These are phyloP conservation scores for Remersonia thermophila DNA, from an alignment of 2,329 filamentous ascomycete genomes.

Conservation along the genomic window DNA sequence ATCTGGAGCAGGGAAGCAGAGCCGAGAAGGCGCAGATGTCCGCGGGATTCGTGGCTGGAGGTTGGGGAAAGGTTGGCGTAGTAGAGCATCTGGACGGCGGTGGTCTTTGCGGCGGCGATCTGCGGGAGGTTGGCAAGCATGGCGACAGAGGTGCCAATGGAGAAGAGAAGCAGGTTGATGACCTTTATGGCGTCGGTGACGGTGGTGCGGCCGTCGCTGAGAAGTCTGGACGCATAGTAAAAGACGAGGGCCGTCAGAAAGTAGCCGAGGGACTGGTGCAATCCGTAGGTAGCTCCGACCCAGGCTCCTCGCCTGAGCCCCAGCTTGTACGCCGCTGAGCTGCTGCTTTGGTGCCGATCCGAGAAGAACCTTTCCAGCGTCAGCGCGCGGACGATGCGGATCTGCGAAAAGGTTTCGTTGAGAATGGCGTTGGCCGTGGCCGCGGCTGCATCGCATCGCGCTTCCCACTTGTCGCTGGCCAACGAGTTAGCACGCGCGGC, in stretches of 20 bases:
- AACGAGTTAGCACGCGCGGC: constrained; percentile 53
- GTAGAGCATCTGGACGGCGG: constrained; percentile 59
- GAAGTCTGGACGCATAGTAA: constrained; percentile 63
- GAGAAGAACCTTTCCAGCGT: constrained; percentile 63
- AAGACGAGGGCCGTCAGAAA: constrained; percentile 71
- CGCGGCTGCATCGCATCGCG: constrained; percentile 49
- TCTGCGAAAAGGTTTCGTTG: constrained; percentile 64
- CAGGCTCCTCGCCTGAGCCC: constrained; percentile 56
- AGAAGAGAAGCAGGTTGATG: constrained; percentile 73
- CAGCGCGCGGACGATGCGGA: constrained; percentile 65
- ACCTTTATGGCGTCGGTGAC: constrained; percentile 57
- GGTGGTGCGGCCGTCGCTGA: constrained; percentile 35
- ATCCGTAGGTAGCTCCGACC: constrained; percentile 60
- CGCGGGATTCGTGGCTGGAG: constrained; percentile 45
- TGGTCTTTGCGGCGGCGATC: constrained; percentile 60
- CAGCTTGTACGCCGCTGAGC: constrained; percentile 38
- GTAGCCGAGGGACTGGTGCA: constrained; percentile 60
- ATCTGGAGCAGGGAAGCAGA: constrained; percentile 31
- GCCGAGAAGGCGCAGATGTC: constrained; percentile 22
- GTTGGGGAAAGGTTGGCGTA: constrained; percentile 48
- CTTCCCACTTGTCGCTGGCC: constrained; percentile 61
- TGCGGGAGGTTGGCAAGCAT: constrained; percentile 70
- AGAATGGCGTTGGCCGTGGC: constrained; percentile 50
- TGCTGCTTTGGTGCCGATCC: constrained; percentile 44
- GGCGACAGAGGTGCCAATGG: constrained; percentile 57